Evolutionary conservation across 2,329 filamentous ascomycete species (phyloP).

Genomic region (Alternaria tenuissima): DNA sequence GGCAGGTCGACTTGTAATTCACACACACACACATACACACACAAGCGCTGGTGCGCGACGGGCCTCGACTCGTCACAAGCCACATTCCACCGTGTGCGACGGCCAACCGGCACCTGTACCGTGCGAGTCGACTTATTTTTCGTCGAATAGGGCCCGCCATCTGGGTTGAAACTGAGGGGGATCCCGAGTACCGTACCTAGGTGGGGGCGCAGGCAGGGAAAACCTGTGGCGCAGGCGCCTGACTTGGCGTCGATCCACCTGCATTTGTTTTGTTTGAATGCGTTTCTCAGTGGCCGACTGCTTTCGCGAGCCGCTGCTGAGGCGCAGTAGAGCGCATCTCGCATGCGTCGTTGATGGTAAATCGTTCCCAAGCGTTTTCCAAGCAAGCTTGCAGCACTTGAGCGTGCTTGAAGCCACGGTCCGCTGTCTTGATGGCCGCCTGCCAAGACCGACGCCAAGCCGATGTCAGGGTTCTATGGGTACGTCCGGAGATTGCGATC

Average conservation of each 20-base stretch:
- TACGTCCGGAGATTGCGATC: constrained; percentile 13
- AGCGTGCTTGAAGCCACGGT: constrained; percentile 13
- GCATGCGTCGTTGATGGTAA: neutral
- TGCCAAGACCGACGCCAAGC: constrained; percentile 21
- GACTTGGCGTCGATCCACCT: neutral
- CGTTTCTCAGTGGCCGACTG: neutral
- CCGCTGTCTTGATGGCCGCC: constrained; percentile 11
- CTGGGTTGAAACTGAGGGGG: neutral
- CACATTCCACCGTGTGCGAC: neutral
- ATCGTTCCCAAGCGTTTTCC: constrained; percentile 24
- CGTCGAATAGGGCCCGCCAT: neutral
- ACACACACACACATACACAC: constrained; percentile 1
- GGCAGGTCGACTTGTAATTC: constrained; percentile 10
- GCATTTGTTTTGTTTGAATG: neutral
- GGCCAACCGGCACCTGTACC: neutral
- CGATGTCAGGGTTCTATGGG: constrained; percentile 12
- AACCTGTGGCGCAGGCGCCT: neutral
- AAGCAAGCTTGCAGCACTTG: constrained; percentile 21
- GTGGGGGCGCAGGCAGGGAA: neutral
- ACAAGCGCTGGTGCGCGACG: neutral
- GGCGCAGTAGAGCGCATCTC: neutral
- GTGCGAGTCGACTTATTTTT: neutral
- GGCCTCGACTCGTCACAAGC: neutral
- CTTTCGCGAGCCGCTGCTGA: neutral
- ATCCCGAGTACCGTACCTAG: neutral